Percentiles rank a stretch among this genome's conserved stretches.
These are phyloP conservation scores for Cardamine resedifolia DNA, from an alignment of 345 rosid genomes.

Conservation along the genomic window DNA sequence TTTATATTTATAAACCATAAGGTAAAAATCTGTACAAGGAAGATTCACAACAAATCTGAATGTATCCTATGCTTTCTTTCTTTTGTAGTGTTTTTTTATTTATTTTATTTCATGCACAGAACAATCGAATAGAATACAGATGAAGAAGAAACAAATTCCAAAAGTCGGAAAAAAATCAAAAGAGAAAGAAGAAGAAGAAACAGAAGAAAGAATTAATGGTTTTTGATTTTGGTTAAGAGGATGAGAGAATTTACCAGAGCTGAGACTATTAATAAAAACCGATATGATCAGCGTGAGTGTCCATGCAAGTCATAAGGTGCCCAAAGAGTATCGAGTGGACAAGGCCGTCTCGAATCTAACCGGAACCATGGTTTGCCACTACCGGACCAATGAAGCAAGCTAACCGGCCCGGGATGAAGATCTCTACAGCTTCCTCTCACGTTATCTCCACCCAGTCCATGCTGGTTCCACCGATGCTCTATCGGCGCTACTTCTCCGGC, in stretches of 20 bases:
- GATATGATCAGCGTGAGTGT: slow-evolving; percentile 39
- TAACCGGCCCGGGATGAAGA: slow-evolving; percentile 88
- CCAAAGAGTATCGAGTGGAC: slow-evolving; percentile 89
- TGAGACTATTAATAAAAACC: neutral
- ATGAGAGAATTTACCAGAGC: slow-evolving; percentile 34
- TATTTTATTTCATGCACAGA: slow-evolving; percentile 31
- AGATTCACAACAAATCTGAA: slow-evolving; percentile 30
- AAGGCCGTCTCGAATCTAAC: slow-evolving; percentile 73
- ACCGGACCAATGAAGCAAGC: slow-evolving; percentile 97
- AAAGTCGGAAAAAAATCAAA: neutral
- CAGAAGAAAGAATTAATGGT: slow-evolving; percentile 21
- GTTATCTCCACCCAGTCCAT: slow-evolving; percentile 93
- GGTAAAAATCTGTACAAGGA: slow-evolving; percentile 24
- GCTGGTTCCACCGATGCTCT: slow-evolving; percentile 97
- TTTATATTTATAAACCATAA: neutral
- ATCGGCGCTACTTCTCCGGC: slow-evolving; percentile 91
- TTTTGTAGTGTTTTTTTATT: neutral
- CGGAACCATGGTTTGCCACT: slow-evolving; percentile 97
- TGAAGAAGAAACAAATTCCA: slow-evolving; percentile 30
- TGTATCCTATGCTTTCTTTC: slow-evolving; percentile 15
- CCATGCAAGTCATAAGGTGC: slow-evolving; percentile 82
- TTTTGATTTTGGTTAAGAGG: neutral
- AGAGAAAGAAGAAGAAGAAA: slow-evolving; percentile 9
- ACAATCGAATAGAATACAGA: slow-evolving; percentile 36
- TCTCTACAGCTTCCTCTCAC: slow-evolving; percentile 90